These are phyloP conservation scores for Cinnamomum micranthum DNA, from an alignment of 164 flowering plant genomes.

Conservation along the genomic window DNA sequence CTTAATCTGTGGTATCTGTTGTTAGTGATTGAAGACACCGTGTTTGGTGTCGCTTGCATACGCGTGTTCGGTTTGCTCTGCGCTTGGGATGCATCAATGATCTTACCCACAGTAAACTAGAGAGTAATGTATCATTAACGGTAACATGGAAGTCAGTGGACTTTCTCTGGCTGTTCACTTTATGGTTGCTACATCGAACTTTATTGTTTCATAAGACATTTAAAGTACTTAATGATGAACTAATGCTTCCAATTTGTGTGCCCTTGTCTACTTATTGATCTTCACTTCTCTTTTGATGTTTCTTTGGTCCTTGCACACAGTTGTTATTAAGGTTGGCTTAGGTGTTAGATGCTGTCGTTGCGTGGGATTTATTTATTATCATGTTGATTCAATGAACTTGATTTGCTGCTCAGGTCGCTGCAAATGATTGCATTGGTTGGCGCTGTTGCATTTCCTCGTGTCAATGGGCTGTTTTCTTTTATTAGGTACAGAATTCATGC, in stretches of 20 bases:
- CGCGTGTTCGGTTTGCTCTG: neutral
- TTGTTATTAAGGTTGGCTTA: no score
- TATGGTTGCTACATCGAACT: neutral
- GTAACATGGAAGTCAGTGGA: neutral
- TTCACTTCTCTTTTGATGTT: no score
- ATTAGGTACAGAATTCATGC: no score
- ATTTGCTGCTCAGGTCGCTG: no score
- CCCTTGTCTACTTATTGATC: no score
- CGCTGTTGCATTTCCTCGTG: no score
- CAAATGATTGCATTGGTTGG: no score
- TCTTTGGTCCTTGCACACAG: no score
- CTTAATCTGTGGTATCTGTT: neutral
- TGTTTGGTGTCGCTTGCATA: neutral
- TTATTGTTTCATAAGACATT: neutral
- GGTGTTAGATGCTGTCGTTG: no score
- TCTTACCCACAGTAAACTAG: conserved; percentile 1
- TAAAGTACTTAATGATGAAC: neutral
- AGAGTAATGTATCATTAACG: neutral
- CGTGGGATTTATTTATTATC: no score
- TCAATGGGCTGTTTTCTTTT: no score
- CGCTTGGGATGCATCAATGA: neutral
- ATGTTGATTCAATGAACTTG: no score
- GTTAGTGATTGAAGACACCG: neutral
- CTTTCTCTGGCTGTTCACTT: neutral
- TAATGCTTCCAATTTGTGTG: neutral